These are phyloP conservation scores for Hanseniaspora singularis DNA, from an alignment of 805 yeast genomes.

Conservation along the genomic window DNA sequence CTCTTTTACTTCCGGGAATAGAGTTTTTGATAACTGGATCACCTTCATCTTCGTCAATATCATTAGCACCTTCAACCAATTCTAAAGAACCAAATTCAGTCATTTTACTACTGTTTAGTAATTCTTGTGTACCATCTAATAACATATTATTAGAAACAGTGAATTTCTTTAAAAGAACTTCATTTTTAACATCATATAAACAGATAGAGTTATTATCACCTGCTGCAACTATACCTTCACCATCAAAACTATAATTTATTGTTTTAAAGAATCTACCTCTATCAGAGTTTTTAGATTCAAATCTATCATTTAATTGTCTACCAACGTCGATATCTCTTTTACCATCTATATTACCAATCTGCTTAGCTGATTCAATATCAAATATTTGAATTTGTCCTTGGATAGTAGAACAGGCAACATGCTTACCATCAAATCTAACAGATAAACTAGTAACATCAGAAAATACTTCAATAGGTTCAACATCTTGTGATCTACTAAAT, in stretches of 20 bases:
- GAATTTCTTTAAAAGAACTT: slow-evolving; percentile 71
- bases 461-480: slow-evolving; percentile 78
- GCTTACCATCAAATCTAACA: slow-evolving; percentile 87
- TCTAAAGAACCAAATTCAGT: slow-evolving; percentile 82
- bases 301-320: slow-evolving; percentile 69
- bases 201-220: slow-evolving; percentile 89
- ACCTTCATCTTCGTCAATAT: slow-evolving; percentile 70
- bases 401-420: slow-evolving; percentile 74
- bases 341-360: slow-evolving; percentile 73
- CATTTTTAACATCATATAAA: slow-evolving; percentile 78
- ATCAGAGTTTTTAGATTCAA: slow-evolving; percentile 65
- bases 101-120: slow-evolving; percentile 67
- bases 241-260: slow-evolving; percentile 79
- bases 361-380: slow-evolving; percentile 72
- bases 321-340: slow-evolving; percentile 79
- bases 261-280: slow-evolving; percentile 77
- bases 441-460: slow-evolving; percentile 75
- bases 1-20: slow-evolving; percentile 76
- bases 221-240: slow-evolving; percentile 75
- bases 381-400: slow-evolving; percentile 79
- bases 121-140: slow-evolving; percentile 72
- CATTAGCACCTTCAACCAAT: slow-evolving; percentile 76
- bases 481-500: slow-evolving; percentile 73
- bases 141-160: slow-evolving; percentile 82
- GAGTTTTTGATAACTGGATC: slow-evolving; percentile 36